Base-by-base conservation (phyloP, 495 filamentous ascomycete genomes). In the Podospora tetraspora region DNA sequence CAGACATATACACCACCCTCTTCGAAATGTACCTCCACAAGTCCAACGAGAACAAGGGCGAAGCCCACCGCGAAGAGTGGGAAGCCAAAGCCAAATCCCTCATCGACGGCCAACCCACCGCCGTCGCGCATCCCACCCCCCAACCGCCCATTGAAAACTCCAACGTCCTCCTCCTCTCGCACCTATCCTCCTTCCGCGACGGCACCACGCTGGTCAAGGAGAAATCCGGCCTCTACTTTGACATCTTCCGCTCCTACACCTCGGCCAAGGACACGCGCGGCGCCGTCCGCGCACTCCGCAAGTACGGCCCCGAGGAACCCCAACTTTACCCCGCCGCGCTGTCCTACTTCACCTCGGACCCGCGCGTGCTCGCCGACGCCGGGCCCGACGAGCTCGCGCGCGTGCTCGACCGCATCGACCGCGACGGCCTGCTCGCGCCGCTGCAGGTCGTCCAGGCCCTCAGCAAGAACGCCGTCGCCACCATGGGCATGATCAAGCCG, bases 11-110 rank as follows among this genome's bases (percentile, higher is more conserved):
- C 77, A 98, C 95, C 1, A 97, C 95, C 0, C 79, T 99, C 30
- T 98, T 99, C 75, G 95, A 99, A 75, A 97, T 98, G 88, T 99
- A 97, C 76, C 83, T 99, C 23, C 91, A 97, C 72, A 92, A 91
- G 66, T 91, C 93, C 57, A 90, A 86, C 71, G 83, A 87, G n/a
- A 89, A 88, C 72, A 90, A 87, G 70, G 87, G 89, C 57, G 77
- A 74, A 78, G 27, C 70, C 59, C 89, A 94, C 68, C 89, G 87
- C 70, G 84, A 90, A 67, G 84, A 89, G 67, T 99, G 95, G 95
- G 92, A 97, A 72, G 83, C 79, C 19, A 97, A 96, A 75, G 95
- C 95, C 1, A 96, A 94, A 79, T 66, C 93, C 89, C 74, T 93
- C 88, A 82, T 91, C 83, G 68, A 91, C 88, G 79, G 86, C 22